Evolutionary conservation across 805 yeast species (phyloP), one percentile per base, ranked within the genome.

Genomic region (Metschnikowia continentalis): DNA sequence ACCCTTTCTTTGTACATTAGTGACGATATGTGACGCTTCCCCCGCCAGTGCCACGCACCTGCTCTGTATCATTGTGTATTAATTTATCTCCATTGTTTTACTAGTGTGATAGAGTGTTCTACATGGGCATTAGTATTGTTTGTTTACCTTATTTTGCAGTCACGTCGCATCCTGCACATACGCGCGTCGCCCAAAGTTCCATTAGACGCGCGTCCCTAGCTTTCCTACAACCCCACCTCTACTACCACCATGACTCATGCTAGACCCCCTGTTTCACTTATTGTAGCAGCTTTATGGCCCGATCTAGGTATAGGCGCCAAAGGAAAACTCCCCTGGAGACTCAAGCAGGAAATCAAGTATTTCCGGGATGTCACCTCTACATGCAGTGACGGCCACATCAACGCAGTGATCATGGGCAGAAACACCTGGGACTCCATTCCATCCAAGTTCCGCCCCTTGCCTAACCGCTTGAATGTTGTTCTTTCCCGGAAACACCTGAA

Each of bases 401-500:
- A 90, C 63, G 95, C 88, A 0, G 98, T 94, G 13, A 77, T 94
- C 3, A 94, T 94, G 99, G 99, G 99, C 13, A 78, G 97, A 52
- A 87, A 84, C 63, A 92, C 98, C 1, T 94, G 97, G 96, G 94
- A 90, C 32, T 88, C 96, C 6, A 91, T 94, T 32, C 98, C 99
- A 0, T 54, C 68, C 1, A 83, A 78, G 63, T 94, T 90, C 69
- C 75, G 96, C 54, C 99, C 99, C 0, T 74, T 94, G 42, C 84
- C 85, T 2, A 81, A 75, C 45, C 77, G 99, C 51, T 50, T 82
- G 26, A 94, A 94, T 65, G 81, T 90, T 13, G 82, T 94, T 0
- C 69, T 94, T 10, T 86, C 96, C 23, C 69, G 90, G 45, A 63
- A 69, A 15, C 54, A 55, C 17, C 59, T 55, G 6, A 61, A 59